phyloP scores from a whole-genome alignment of 768 basidiomycete genomes.

The Tylopilus vinaceipallidus region DNA sequence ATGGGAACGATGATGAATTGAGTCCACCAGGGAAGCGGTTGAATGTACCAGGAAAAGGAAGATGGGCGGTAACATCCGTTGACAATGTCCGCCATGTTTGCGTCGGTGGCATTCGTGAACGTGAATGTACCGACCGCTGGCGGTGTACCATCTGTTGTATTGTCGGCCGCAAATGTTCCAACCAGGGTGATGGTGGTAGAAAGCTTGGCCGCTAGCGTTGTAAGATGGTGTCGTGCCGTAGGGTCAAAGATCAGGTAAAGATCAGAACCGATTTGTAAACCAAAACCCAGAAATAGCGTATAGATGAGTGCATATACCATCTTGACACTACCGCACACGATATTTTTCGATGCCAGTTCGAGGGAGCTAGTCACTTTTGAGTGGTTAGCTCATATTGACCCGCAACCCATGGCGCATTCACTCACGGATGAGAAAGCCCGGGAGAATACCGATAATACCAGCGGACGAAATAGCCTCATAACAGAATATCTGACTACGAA shows the following conservation, averaged over 20 bases:
- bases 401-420: conserved; percentile 2
- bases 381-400: conserved; percentile 5
- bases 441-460: conserved; percentile 84
- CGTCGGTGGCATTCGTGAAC: conserved; percentile 54
- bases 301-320: conserved; percentile 91
- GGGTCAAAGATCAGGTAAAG: conserved; percentile 72
- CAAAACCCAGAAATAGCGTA: conserved; percentile 81
- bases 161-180: conserved; percentile 68
- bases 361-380: conserved; percentile 72
- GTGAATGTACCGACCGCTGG: conserved; percentile 63
- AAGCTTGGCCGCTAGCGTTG: conserved; percentile 50
- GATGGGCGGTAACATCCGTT: conserved; percentile 72
- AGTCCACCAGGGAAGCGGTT: conserved; percentile 77
- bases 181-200: conserved; percentile 50
- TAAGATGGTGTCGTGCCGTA: conserved; percentile 49
- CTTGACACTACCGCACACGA: conserved; percentile 79
- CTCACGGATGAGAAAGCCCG: conserved; percentile 82
- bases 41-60: conserved; percentile 72
- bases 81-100: conserved; percentile 46
- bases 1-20: conserved; percentile 72
- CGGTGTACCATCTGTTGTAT: conserved; percentile 39
- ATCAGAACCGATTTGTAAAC: conserved; percentile 81
- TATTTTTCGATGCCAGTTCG: conserved; percentile 83
- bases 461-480: conserved; percentile 90
- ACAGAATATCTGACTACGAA: conserved; percentile 77